Percentiles rank a stretch among this genome's conserved stretches.
Evolutionary conservation across 768 basidiomycete species (phyloP).

Genomic region (Suillus discolor): DNA sequence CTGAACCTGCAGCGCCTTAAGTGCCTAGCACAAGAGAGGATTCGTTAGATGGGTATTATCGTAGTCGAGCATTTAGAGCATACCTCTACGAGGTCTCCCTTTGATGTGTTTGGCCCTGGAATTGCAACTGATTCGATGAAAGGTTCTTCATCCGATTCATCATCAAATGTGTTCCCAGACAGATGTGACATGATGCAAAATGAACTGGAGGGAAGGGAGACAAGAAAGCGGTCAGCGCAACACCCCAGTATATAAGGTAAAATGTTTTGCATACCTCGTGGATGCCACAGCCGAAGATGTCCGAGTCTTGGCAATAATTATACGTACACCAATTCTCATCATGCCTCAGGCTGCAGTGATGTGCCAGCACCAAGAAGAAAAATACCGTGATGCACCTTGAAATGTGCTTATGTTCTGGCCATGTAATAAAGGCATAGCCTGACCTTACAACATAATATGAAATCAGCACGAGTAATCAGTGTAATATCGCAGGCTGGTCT

Average conservation of each 20-base stretch:
- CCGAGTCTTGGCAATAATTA: too few relatives aligned
- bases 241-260: neutral
- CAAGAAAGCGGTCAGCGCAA: neutral
- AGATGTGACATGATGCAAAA: neutral
- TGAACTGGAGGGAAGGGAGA: neutral
- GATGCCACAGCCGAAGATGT: too few relatives aligned
- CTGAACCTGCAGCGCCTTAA: neutral
- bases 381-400: too few relatives aligned
- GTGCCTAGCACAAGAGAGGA: neutral
- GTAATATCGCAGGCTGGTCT: too few relatives aligned
- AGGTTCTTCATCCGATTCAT: neutral
- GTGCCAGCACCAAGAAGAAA: too few relatives aligned
- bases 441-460: too few relatives aligned
- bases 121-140: neutral
- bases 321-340: too few relatives aligned
- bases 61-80: neutral
- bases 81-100: neutral
- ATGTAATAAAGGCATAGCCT: too few relatives aligned
- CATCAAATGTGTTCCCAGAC: neutral
- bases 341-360: too few relatives aligned
- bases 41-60: neutral
- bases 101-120: neutral
- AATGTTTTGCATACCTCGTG: too few relatives aligned
- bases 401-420: too few relatives aligned
- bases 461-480: too few relatives aligned